Percentiles rank a stretch among this genome's conserved stretches.
Conservation (phyloP, 768 basidiomycete genomes). For the Clavaria fumosa region DNA sequence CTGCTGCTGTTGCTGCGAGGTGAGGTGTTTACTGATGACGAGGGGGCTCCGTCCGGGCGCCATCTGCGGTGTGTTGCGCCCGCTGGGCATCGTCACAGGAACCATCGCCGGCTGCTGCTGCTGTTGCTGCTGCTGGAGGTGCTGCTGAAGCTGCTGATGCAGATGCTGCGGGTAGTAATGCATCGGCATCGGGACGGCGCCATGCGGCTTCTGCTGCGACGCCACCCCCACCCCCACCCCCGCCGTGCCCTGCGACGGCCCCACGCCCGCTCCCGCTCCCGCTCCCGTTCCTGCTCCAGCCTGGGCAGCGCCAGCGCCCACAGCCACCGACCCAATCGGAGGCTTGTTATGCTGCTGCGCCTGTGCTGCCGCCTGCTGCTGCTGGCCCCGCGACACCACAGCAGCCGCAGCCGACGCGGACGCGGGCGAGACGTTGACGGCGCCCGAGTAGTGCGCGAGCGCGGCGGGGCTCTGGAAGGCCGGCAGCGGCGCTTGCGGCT, state of each 20-base stretch:
- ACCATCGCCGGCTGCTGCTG: no score
- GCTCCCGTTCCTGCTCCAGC: constrained; percentile 5
- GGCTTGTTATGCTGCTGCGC: constrained; percentile 7
- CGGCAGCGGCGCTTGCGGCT: neutral
- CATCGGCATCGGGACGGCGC: no score
- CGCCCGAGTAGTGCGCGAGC: constrained; percentile 4
- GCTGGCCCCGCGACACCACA: no score
- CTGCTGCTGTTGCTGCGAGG: no score
- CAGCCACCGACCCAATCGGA: no score
- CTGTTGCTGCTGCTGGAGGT: neutral
- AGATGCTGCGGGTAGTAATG: neutral
- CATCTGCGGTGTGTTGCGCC: no score
- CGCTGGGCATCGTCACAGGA: neutral
- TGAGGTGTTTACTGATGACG: no score
- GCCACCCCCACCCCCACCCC: constrained; percentile 1
- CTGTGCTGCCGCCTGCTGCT: constrained; percentile 8
- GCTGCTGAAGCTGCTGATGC: neutral
- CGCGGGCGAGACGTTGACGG: no score
- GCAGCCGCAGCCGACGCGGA: neutral
- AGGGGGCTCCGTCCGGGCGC: no score
- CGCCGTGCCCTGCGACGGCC: constrained; percentile 5
- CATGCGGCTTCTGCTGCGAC: no score
- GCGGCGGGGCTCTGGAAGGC: constrained; percentile 3
- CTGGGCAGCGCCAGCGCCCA: constrained; percentile 8
- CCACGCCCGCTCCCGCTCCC: no score